These are phyloP conservation scores for Podosphaera aphanis DNA, from an alignment of 2,329 filamentous ascomycete species.

Conservation along the genomic window DNA sequence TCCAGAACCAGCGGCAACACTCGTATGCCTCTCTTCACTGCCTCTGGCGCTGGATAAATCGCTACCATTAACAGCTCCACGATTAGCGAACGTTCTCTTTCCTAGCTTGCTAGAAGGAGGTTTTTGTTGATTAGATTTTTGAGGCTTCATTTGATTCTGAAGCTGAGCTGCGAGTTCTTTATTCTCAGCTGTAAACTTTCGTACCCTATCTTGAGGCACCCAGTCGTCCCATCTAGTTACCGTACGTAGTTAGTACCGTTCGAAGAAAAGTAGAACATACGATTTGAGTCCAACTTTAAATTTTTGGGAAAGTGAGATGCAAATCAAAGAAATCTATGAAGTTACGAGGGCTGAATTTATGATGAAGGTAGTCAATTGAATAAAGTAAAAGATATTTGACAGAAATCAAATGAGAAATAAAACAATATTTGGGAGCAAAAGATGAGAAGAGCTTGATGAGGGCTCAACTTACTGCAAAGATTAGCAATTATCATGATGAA, in stretches of 20 bases:
- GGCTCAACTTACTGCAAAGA: not conserved
- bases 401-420: not conserved
- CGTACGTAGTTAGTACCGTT: slow-evolving; percentile 6
- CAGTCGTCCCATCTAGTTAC: slow-evolving; percentile 74
- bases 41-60: slow-evolving; percentile 43
- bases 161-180: slow-evolving; percentile 63
- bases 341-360: not conserved
- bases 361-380: not conserved
- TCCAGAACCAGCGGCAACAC: slow-evolving; percentile 30
- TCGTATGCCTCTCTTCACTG: slow-evolving; percentile 53
- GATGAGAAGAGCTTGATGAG: not conserved
- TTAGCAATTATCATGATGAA: not conserved
- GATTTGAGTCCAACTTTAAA: not conserved
- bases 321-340: not conserved
- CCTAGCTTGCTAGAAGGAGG: slow-evolving; percentile 18
- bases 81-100: slow-evolving; percentile 16
- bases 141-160: slow-evolving; percentile 36
- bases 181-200: slow-evolving; percentile 88
- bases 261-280: not conserved
- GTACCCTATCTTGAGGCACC: slow-evolving; percentile 80
- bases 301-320: not conserved
- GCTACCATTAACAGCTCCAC: slow-evolving; percentile 21
- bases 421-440: not conserved
- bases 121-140: slow-evolving; percentile 15
- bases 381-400: not conserved